Conservation (phyloP, 805 yeast species). For the Pichia kluyveri region DNA sequence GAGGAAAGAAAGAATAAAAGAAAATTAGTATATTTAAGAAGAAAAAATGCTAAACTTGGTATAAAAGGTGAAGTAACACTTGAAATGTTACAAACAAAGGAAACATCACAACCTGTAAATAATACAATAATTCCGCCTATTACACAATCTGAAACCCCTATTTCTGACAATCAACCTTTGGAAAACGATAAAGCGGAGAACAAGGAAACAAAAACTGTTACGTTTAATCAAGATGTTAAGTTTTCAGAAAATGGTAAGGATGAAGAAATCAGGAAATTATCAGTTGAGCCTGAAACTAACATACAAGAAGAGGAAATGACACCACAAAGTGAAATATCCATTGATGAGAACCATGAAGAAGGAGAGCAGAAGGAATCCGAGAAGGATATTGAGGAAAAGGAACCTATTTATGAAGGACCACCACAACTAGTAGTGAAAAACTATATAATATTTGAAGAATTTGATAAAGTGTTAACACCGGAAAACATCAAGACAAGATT, state of each 20-base stretch:
- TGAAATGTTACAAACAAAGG: background rate
- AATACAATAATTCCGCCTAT: background rate
- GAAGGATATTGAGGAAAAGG: background rate
- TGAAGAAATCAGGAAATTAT: background rate
- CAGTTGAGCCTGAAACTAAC: too few relatives aligned
- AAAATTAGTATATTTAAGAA: conserved; percentile 10
- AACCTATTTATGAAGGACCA: conserved; percentile 53
- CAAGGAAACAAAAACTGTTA: too few relatives aligned
- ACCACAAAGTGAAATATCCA: too few relatives aligned
- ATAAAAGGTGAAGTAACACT: conserved; percentile 4
- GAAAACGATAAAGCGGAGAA: too few relatives aligned
- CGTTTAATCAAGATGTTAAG: background rate
- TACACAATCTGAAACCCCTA: background rate
- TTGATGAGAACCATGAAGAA: background rate
- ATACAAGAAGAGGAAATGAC: too few relatives aligned
- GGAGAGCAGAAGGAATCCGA: background rate
- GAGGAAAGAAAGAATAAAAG: conserved; percentile 31
- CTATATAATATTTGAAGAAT: conserved; percentile 44
- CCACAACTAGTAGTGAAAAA: conserved; percentile 50
- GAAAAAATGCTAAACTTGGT: conserved; percentile 10
- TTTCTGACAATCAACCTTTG: too few relatives aligned
- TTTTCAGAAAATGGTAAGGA: background rate
- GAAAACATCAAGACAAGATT: conserved; percentile 31
- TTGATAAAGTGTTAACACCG: conserved; percentile 23
- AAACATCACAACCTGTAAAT: background rate